These are phyloP conservation scores for Copromyces sp. DNA, from an alignment of 495 filamentous ascomycete genomes.

Conservation along the genomic window DNA sequence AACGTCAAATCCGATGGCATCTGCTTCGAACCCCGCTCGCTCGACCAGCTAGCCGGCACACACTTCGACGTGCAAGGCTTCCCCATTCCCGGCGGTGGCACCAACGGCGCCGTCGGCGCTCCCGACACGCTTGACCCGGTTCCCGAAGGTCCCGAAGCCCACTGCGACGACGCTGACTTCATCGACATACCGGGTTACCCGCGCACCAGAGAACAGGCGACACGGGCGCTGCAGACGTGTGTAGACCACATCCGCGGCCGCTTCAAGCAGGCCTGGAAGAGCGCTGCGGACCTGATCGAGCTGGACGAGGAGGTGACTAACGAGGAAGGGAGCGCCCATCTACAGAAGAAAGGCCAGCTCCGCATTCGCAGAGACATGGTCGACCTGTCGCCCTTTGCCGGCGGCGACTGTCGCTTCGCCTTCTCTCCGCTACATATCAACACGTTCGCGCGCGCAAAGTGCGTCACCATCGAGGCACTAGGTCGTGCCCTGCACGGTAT, in stretches of 20 bases:
- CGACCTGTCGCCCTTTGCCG: constrained; percentile 4
- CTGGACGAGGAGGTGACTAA: not conserved
- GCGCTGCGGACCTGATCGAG: not conserved
- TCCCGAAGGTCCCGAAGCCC: constrained; percentile 19
- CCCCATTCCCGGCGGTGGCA: constrained; percentile 13
- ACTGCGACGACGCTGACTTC: constrained; percentile 23
- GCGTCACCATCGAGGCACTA: constrained; percentile 14
- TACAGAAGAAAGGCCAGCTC: not conserved
- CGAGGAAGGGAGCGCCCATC: not conserved
- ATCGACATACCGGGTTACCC: constrained; percentile 20
- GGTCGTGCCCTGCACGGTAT: constrained; percentile 17
- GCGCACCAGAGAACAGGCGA: constrained; percentile 11
- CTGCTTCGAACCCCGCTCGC: constrained; percentile 20
- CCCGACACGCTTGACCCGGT: constrained; percentile 20
- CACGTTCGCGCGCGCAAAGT: constrained; percentile 14
- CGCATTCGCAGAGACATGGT: constrained; percentile 13
- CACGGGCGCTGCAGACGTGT: constrained; percentile 13
- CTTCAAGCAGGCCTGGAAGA: constrained; percentile 15
- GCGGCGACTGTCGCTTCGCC: constrained; percentile 17
- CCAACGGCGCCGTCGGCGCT: constrained; percentile 20
- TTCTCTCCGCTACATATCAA: constrained; percentile 12
- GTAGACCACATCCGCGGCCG: constrained; percentile 19
- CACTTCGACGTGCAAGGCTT: constrained; percentile 13
- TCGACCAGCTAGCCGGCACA: constrained; percentile 20
- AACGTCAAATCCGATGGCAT: constrained; percentile 13